Percentiles rank a stretch among this genome's conserved stretches.
Evolutionary conservation across 306 rosid species (phyloP).

Genomic region (Cucumis melo): DNA sequence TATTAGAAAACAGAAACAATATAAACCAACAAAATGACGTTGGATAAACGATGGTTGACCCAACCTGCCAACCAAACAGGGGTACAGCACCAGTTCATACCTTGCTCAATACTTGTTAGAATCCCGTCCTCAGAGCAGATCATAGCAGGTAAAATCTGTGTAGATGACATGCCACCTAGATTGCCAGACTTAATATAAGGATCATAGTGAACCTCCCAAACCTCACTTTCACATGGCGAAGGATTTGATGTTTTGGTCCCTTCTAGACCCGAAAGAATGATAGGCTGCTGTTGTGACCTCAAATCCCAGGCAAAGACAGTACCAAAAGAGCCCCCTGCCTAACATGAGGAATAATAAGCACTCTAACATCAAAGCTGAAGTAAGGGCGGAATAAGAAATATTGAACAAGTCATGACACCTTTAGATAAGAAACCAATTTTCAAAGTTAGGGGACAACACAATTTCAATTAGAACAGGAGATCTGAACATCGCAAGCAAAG

Average conservation of each 20-base stretch:
- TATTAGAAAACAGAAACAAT: neutral
- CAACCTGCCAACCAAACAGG: neutral
- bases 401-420: neutral
- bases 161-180: conserved; percentile 41
- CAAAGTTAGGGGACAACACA: neutral
- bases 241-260: conserved; percentile 27
- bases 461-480: neutral
- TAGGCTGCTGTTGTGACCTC: conserved; percentile 74
- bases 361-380: neutral
- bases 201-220: conserved; percentile 96
- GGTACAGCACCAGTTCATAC: conserved; percentile 17
- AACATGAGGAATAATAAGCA: conserved; percentile 1
- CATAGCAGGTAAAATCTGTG: conserved; percentile 65
- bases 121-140: conserved; percentile 94
- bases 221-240: conserved; percentile 74
- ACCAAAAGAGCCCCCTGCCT: conserved; percentile 92
- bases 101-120: conserved; percentile 66
- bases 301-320: conserved; percentile 96
- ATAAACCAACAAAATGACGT: neutral
- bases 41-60: neutral
- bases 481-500: neutral
- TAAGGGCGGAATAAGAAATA: neutral
- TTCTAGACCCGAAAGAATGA: conserved; percentile 65
- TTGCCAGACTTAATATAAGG: conserved; percentile 36
- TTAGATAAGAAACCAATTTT: neutral